Evolutionary conservation across 2,329 filamentous ascomycete genomes (phyloP).

Genomic region (Penicillium sp.): DNA sequence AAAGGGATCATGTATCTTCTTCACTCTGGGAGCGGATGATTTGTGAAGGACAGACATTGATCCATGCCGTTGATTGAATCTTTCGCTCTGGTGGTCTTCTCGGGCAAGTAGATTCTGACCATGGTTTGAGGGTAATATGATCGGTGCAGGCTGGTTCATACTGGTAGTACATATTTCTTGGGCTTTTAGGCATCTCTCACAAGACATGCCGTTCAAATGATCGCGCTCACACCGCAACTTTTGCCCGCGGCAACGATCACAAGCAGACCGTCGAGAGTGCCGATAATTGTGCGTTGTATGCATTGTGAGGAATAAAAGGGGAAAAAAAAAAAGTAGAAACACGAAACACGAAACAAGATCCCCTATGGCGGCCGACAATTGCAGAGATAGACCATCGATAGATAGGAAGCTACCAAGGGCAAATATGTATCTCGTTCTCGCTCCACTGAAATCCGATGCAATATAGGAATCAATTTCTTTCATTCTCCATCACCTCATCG

Average conservation of each 20-base stretch:
- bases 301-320: slow-evolving; percentile 4
- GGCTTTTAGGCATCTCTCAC: slow-evolving; percentile 21
- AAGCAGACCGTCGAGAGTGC: slow-evolving; percentile 20
- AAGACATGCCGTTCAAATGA: slow-evolving; percentile 16
- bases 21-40: slow-evolving; percentile 7
- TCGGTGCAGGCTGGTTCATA: slow-evolving; percentile 10
- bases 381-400: background rate
- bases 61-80: background rate
- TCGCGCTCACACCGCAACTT: slow-evolving; percentile 21
- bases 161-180: slow-evolving; percentile 19
- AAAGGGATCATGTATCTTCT: background rate
- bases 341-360: too few species aligned
- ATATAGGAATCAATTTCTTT: background rate
- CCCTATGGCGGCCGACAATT: background rate
- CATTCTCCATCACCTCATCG: background rate
- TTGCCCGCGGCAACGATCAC: slow-evolving; percentile 21
- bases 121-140: slow-evolving; percentile 2
- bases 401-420: background rate
- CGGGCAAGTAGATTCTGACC: background rate
- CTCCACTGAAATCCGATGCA: background rate
- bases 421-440: slow-evolving; percentile 1
- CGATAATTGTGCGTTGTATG: slow-evolving; percentile 16
- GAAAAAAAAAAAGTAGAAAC: too few species aligned
- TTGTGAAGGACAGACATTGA: slow-evolving; percentile 12
- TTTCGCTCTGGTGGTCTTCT: background rate